A percentile compares a stretch with the other conserved stretches of the same genome.
These are phyloP conservation scores for Sanghuangporus weigelae DNA, from an alignment of 1,284 basidiomycete genomes.

Conservation along the genomic window DNA sequence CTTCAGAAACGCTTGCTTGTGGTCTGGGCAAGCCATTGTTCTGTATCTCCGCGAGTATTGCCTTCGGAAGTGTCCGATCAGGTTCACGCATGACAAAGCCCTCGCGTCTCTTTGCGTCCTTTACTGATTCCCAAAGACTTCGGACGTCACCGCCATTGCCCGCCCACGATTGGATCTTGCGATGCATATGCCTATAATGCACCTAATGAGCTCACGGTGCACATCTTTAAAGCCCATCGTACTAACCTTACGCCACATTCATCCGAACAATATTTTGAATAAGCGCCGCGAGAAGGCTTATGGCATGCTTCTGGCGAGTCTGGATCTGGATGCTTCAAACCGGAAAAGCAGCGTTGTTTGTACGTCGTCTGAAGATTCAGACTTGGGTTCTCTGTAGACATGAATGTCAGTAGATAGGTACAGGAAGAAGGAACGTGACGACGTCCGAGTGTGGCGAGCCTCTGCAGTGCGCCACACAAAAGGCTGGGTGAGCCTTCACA, in stretches of 20 bases:
- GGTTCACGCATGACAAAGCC: constrained; percentile 49
- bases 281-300: constrained; percentile 67
- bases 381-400: constrained; percentile 49
- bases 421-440: neutral
- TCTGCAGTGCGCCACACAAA: neutral
- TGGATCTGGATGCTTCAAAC: constrained; percentile 55
- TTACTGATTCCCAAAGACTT: constrained; percentile 65
- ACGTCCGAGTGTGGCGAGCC: neutral
- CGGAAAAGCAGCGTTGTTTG: constrained; percentile 67
- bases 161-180: constrained; percentile 53
- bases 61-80: constrained; percentile 11
- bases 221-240: neutral
- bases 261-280: constrained; percentile 83
- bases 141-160: constrained; percentile 55
- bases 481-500: neutral
- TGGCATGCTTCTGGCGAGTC: constrained; percentile 63
- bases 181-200: constrained; percentile 41
- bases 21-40: constrained; percentile 4
- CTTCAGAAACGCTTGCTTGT: constrained; percentile 2
- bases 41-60: constrained; percentile 9
- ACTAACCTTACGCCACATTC: constrained; percentile 64
- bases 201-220: neutral
- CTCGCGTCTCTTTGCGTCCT: constrained; percentile 59
- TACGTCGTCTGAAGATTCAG: constrained; percentile 67
- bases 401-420: constrained; percentile 11